A percentile compares a stretch with the other conserved stretches of the same genome.
phyloP scores from a whole-genome alignment of 2,329 filamentous ascomycete genomes.

The Colletotrichum eleusines region DNA sequence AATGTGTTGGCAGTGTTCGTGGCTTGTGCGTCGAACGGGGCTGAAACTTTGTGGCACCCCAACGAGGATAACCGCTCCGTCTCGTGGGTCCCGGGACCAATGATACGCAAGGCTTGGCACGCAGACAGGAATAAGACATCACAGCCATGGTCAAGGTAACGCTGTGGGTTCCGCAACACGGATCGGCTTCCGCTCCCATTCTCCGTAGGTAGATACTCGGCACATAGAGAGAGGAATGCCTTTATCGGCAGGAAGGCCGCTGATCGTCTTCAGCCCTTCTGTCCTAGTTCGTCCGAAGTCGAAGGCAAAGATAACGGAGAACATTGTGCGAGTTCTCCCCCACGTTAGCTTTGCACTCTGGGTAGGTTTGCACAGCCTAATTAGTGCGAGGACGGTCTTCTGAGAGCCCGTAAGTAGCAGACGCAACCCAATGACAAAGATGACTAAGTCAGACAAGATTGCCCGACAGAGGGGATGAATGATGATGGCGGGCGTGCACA shows the following conservation, averaged over 20 bases:
- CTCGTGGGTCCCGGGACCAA: neutral
- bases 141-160: constrained; percentile 8
- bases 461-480: neutral
- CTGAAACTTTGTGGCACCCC: neutral
- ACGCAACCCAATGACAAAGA: neutral
- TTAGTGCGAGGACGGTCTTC: neutral
- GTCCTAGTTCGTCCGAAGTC: constrained; percentile 8
- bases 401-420: too few species aligned
- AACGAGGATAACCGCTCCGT: neutral
- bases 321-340: neutral
- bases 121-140: constrained; percentile 13
- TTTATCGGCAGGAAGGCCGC: neutral
- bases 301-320: neutral
- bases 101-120: neutral
- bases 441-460: neutral
- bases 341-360: neutral
- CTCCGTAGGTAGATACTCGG: too few species aligned
- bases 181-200: constrained; percentile 6
- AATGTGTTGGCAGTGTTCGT: neutral
- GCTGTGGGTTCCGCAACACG: constrained; percentile 1
- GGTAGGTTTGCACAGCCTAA: neutral
- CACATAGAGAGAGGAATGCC: neutral
- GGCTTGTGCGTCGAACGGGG: neutral
- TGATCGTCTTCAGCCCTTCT: neutral
- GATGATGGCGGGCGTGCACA: neutral